Percentiles rank a stretch among this genome's conserved stretches.
phyloP scores from a whole-genome alignment of 2,329 filamentous ascomycete species.

The Xylariomycetidae sp. region DNA sequence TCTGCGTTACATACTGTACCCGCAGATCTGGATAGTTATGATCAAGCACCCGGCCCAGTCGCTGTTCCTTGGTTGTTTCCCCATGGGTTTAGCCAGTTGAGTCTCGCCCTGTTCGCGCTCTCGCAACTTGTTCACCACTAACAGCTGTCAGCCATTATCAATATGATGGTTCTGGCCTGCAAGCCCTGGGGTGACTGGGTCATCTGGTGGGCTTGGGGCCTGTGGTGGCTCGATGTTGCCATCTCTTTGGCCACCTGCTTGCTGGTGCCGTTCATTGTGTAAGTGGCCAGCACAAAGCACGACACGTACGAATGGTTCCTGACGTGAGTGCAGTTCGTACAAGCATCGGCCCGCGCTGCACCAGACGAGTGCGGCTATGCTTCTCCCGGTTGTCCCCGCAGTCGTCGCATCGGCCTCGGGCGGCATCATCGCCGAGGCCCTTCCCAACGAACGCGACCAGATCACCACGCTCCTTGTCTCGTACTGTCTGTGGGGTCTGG shows the following conservation, averaged over 20 bases:
- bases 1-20: constrained; percentile 54
- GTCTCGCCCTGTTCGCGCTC: constrained; percentile 47
- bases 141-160: constrained; percentile 47
- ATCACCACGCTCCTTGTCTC: constrained; percentile 57
- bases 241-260: constrained; percentile 30
- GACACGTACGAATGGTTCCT: no score
- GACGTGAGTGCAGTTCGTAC: no score
- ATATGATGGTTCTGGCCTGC: constrained; percentile 53
- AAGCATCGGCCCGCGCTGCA: neutral
- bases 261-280: constrained; percentile 47
- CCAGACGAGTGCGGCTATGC: constrained; percentile 34
- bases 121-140: no score
- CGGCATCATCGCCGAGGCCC: constrained; percentile 54
- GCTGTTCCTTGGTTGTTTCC: constrained; percentile 55
- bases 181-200: constrained; percentile 52
- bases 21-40: constrained; percentile 55
- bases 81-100: neutral
- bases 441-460: constrained; percentile 49
- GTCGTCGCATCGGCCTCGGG: constrained; percentile 60
- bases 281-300: no score
- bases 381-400: constrained; percentile 52
- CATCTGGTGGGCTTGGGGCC: constrained; percentile 41
- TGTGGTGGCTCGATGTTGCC: constrained; percentile 47
- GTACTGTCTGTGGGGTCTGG: constrained; percentile 65
- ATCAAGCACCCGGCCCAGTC: constrained; percentile 55